Evolutionary conservation across 176 grass and related monocot genomes (phyloP).

Genomic region (Panicum miliaceum): DNA sequence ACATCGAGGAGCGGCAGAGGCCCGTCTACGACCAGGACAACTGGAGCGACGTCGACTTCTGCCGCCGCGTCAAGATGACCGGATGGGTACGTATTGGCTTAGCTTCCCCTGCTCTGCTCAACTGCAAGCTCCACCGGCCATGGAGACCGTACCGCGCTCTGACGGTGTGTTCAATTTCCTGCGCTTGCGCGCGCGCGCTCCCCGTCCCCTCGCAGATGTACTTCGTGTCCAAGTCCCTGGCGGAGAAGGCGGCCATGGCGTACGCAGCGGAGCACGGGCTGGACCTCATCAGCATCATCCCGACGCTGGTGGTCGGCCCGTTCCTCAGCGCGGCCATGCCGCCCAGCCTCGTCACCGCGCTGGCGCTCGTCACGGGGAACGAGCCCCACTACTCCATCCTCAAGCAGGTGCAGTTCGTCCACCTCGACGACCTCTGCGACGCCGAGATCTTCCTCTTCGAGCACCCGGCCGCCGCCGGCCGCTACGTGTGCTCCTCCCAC

Average conservation of each 20-base stretch:
- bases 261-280: conserved; percentile 68
- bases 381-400: conserved; percentile 80
- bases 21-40: conserved; percentile 67
- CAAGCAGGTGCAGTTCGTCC: conserved; percentile 74
- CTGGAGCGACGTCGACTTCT: conserved; percentile 87
- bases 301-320: conserved; percentile 83
- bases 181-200: not conserved
- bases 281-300: conserved; percentile 83
- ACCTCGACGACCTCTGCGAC: conserved; percentile 90
- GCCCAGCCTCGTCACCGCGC: conserved; percentile 79
- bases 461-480: conserved; percentile 62
- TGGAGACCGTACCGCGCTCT: not conserved
- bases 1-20: conserved; percentile 58
- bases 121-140: not conserved
- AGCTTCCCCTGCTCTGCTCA: not conserved
- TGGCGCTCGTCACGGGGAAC: conserved; percentile 77
- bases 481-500: conserved; percentile 85
- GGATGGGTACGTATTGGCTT: conserved; percentile 61
- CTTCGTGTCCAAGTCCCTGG: conserved; percentile 82
- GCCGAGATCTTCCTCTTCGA: conserved; percentile 79
- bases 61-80: conserved; percentile 90
- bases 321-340: conserved; percentile 82
- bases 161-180: not conserved
- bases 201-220: conserved; percentile 65
- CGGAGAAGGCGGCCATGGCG: conserved; percentile 80